Evolutionary conservation across 2,329 filamentous ascomycete species (phyloP).

Genomic region (Xylaria hypoxylon): DNA sequence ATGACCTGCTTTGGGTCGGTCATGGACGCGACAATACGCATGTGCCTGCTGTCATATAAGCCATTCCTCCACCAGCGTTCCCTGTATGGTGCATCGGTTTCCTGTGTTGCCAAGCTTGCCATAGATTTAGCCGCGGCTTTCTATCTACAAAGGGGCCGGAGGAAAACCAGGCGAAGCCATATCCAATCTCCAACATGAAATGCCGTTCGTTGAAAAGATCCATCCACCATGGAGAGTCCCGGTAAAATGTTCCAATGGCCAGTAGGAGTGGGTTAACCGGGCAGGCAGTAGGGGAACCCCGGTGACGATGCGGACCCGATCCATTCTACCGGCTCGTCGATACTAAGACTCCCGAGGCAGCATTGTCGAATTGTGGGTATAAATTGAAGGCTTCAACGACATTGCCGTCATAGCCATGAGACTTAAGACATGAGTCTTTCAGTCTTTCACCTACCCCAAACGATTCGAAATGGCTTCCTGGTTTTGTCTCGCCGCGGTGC

Average conservation of each 20-base stretch:
- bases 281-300: background rate
- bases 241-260: slow-evolving; percentile 25
- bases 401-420: background rate
- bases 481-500: slow-evolving; percentile 31
- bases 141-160: slow-evolving; percentile 25
- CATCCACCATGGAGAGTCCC: slow-evolving; percentile 28
- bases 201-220: slow-evolving; percentile 8
- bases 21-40: background rate
- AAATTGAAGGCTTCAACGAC: background rate
- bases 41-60: background rate
- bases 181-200: slow-evolving; percentile 23
- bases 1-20: background rate
- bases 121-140: slow-evolving; percentile 34
- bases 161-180: slow-evolving; percentile 10
- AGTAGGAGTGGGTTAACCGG: slow-evolving; percentile 11
- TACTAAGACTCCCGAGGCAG: background rate
- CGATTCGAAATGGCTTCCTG: slow-evolving; percentile 21
- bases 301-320: slow-evolving; percentile 2
- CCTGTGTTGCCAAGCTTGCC: slow-evolving; percentile 22
- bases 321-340: slow-evolving; percentile 26
- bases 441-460: no score
- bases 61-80: background rate
- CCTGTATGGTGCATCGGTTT: slow-evolving; percentile 5
- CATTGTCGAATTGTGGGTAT: background rate
- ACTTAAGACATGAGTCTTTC: background rate